These are phyloP conservation scores for Acrodontium crateriforme DNA, from an alignment of 2,329 filamentous ascomycete species.

Conservation along the genomic window DNA sequence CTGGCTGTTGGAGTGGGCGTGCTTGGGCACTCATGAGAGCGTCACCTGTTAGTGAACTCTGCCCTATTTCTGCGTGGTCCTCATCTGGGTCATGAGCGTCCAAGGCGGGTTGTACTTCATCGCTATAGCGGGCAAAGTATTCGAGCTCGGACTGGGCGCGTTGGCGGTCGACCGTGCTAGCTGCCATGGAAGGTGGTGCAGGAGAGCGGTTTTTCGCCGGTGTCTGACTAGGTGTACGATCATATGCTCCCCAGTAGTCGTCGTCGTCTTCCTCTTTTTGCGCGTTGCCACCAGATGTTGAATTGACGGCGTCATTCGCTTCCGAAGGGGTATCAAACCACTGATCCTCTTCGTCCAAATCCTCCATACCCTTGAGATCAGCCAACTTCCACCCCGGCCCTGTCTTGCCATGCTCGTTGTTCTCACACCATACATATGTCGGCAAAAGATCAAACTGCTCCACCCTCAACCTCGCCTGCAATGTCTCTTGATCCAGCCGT, in stretches of 20 bases:
- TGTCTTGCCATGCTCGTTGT: slow-evolving; percentile 44
- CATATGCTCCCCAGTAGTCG: slow-evolving; percentile 69
- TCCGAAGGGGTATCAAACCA: slow-evolving; percentile 45
- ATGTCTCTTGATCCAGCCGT: slow-evolving; percentile 60
- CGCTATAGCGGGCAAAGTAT: slow-evolving; percentile 64
- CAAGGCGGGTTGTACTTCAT: slow-evolving; percentile 64
- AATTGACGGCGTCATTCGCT: slow-evolving; percentile 37
- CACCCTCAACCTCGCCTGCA: slow-evolving; percentile 53
- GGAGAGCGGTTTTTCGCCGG: slow-evolving; percentile 50
- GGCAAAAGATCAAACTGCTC: slow-evolving; percentile 49
- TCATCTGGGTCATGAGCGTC: slow-evolving; percentile 73
- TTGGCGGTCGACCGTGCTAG: slow-evolving; percentile 24
- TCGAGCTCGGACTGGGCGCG: slow-evolving; percentile 8
- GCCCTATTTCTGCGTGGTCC: slow-evolving; percentile 32
- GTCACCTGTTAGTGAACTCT: slow-evolving; percentile 42
- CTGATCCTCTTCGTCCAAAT: slow-evolving; percentile 42
- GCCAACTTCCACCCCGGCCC: slow-evolving; percentile 56
- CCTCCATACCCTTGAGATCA: slow-evolving; percentile 48
- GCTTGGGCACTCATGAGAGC: slow-evolving; percentile 25
- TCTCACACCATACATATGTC: slow-evolving; percentile 55
- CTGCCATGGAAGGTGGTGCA: slow-evolving; percentile 33
- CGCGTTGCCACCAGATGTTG: slow-evolving; percentile 14
- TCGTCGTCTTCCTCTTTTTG: slow-evolving; percentile 57
- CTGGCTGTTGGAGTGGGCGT: slow-evolving; percentile 2
- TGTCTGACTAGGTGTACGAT: slow-evolving; percentile 53